phyloP scores from a whole-genome alignment of 78 protist species.

The Emiliania huxleyi region DNA sequence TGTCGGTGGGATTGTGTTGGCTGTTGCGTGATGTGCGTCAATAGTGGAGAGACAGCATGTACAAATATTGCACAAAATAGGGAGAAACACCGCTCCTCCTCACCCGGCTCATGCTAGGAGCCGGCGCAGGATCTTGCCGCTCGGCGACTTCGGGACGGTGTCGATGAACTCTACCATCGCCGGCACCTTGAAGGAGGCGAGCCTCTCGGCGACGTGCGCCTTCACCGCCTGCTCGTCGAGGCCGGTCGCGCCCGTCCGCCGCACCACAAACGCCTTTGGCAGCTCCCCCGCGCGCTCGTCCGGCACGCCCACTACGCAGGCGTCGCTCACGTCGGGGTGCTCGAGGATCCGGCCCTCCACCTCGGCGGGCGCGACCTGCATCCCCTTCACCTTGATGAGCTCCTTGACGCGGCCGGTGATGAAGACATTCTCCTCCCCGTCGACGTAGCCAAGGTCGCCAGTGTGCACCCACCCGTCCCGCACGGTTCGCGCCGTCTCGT shows the following conservation, averaged over 20 bases:
- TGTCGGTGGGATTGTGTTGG: no score
- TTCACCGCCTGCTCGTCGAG: background rate
- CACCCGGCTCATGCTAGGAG: no score
- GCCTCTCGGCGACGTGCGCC: conserved; percentile 34
- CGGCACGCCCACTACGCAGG: conserved; percentile 67
- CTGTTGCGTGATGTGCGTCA: no score
- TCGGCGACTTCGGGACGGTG: conserved; percentile 76
- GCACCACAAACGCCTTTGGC: conserved; percentile 85
- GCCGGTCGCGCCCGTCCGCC: background rate
- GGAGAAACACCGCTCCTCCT: no score
- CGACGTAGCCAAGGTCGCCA: conserved; percentile 73
- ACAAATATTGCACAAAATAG: no score
- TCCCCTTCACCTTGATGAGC: conserved; percentile 79
- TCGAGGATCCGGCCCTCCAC: conserved; percentile 76
- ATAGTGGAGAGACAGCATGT: no score
- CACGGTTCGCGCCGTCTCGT: conserved; percentile 69
- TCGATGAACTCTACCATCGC: conserved; percentile 60
- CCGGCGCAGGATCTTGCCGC: conserved; percentile 80
- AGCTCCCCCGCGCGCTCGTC: conserved; percentile 78
- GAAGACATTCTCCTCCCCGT: conserved; percentile 42
- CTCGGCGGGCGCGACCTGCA: conserved; percentile 94
- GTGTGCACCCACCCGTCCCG: conserved; percentile 54
- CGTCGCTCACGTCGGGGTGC: conserved; percentile 74
- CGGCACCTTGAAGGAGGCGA: conserved; percentile 65
- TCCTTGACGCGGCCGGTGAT: conserved; percentile 73